Evolutionary conservation across 129 eudicot genomes (phyloP), one percentile per base, ranked within the genome.

Genomic region (Chrysanthemum lavandulifolium): DNA sequence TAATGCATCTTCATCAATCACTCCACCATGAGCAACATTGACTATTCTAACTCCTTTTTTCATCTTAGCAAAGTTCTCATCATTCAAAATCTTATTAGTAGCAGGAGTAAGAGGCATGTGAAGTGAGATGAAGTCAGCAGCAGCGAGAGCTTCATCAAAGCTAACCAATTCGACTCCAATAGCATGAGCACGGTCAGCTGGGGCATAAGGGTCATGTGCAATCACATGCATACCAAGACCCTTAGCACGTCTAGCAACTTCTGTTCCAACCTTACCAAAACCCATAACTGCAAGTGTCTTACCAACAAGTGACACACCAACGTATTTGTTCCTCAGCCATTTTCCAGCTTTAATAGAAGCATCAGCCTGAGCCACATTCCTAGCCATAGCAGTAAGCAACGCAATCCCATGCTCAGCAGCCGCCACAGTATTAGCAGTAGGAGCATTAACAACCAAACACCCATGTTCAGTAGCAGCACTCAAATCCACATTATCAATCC

Each of bases 361-460:
- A 85, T 95, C 99, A 55, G 97, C 96, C 81, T 95, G 99, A 50
- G 99, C 99, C 63, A 95, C 80, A 67, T 95, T 95, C 65, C 99
- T 80, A 0, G 99, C 90, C 97, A 95, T 95, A 36, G 96, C 91
- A 11, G 99, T 86, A 2, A 95, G 75, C 29, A 95, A 83, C 15
- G 99, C 96, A 61, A 95, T 91, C 73, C 96, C 99, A 48, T 95
- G 99, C 78, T 95, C 99, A 52, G 99, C 99, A 6, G 97, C 99
- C 13, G 97, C 99, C 11, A 95, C 99, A 0, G 99, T 95, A 49
- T 95, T 95, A 55, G 99, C 99, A 31, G 99, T 95, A 5, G 99
- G 99, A 70, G 97, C 99, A 55, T 94, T 94, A 19, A 94, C 99
- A 16, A 94, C 99, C 15, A 94, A 68, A 36, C 99, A 94, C 0